These are phyloP conservation scores for Cystobasidium onofrii DNA, from an alignment of 768 basidiomycete genomes.

Conservation along the genomic window DNA sequence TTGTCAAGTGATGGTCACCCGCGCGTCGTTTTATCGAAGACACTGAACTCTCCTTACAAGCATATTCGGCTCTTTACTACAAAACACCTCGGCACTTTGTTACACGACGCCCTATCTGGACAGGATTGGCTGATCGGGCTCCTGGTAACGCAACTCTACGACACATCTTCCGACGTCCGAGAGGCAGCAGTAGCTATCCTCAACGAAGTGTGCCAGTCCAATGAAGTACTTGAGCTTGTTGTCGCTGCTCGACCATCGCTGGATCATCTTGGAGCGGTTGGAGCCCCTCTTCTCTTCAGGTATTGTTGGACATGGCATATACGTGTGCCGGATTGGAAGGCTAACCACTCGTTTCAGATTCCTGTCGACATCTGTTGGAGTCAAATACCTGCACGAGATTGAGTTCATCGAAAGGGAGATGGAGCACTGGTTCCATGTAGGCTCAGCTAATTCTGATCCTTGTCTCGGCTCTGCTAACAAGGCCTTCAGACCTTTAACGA, in stretches of 20 bases:
- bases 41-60: conserved; percentile 89
- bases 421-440: conserved; percentile 89
- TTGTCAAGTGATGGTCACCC: conserved; percentile 76
- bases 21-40: conserved; percentile 84
- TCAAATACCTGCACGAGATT: conserved; percentile 80
- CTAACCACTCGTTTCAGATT: conserved; percentile 54
- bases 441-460: conserved; percentile 42
- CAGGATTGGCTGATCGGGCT: conserved; percentile 83
- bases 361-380: conserved; percentile 86
- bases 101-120: conserved; percentile 57
- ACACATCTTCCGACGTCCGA: conserved; percentile 79
- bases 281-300: conserved; percentile 79
- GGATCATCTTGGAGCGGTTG: conserved; percentile 89
- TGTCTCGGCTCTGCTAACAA: not conserved
- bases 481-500: conserved; percentile 75
- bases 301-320: conserved; percentile 46
- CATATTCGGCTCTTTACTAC: conserved; percentile 84
- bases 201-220: conserved; percentile 77
- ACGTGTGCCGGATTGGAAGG: not conserved
- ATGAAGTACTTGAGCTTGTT: conserved; percentile 74
- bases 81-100: conserved; percentile 69
- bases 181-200: conserved; percentile 80
- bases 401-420: conserved; percentile 91
- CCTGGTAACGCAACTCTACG: conserved; percentile 90
- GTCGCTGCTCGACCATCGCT: conserved; percentile 91